These are phyloP conservation scores for Tetrastigma voinierianum DNA, from an alignment of 164 flowering plant genomes.

Conservation along the genomic window DNA sequence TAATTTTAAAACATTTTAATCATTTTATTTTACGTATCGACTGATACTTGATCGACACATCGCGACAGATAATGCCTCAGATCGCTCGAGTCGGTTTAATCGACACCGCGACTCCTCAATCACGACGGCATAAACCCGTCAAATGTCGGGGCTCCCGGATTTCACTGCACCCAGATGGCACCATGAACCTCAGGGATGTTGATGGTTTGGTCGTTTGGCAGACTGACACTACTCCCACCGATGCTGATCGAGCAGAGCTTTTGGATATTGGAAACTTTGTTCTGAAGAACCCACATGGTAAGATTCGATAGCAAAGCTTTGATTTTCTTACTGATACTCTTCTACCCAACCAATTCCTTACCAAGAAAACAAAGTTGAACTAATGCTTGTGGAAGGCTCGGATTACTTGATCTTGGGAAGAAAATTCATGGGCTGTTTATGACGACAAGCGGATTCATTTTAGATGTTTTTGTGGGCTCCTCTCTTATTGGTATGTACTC, in stretches of 20 bases:
- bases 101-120: too few species aligned
- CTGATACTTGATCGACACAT: too few species aligned
- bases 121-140: too few species aligned
- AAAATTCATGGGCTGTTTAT: conserved; percentile 25
- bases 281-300: conserved; percentile 15
- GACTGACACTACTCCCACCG: conserved; percentile 16
- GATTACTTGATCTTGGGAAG: too few species aligned
- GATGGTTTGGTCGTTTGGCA: conserved; percentile 22
- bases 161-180: conserved; percentile 15
- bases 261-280: conserved; percentile 32
- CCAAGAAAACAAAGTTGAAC: conserved; percentile 22
- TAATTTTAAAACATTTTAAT: too few species aligned
- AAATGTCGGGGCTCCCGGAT: conserved; percentile 31
- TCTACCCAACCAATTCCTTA: conserved; percentile 36
- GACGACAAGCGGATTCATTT: conserved; percentile 13
- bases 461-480: conserved; percentile 24
- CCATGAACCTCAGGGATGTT: conserved; percentile 21
- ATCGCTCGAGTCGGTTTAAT: too few species aligned
- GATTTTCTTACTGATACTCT: conserved; percentile 43
- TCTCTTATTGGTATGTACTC: too few species aligned
- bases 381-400: conserved; percentile 28
- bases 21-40: too few species aligned
- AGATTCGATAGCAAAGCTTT: conserved; percentile 42
- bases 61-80: too few species aligned
- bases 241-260: conserved; percentile 19